Base-by-base conservation (phyloP, 768 basidiomycete species). In the Filobasidium floriforme region DNA sequence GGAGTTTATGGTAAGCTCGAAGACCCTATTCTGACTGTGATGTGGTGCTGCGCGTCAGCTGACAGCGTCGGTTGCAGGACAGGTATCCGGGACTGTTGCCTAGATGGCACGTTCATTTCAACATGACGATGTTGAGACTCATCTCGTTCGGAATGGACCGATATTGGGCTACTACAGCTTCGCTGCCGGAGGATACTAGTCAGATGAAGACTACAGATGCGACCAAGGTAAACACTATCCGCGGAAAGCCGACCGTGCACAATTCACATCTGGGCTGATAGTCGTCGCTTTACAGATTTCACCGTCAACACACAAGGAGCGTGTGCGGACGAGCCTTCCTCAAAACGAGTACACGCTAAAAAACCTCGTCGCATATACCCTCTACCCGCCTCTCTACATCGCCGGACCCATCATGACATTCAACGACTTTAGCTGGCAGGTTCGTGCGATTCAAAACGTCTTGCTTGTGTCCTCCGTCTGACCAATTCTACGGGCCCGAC, bases 361-460 rank as follows among this genome's bases (percentile, higher is more conserved):
- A 19, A 88, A 88, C 73, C 94, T 90, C 76, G 61, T 96, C 11
- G 83, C 89, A 26, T 98, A 97, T 74, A 82, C 84, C n/a, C 79
- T 97, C 9, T 99, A 98, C 73, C 86, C 93, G 0, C 93, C 96
- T 1, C 81, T 98, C 12, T 99, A 97, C 75, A 89, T 98, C 60
- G 93, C 90, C 1, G 94, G 96, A 0, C 96, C 96, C 0, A 93
- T 98, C 70, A 85, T 98, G 76, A 89, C 93, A 0, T 98, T 91
- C 82, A 94, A 94, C 73, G 90, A 96, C 76, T 98, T 91, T 75
- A 80, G 90, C 72, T 90, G 88, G 86, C 94, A 97, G 86, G 91
- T 91, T 44, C 67, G 83, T 49, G 29, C 26, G 41, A 1, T 24
- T 54, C 60, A 55, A 40, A 12, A n/a, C 7, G 24, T 28, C 0